Base-by-base conservation (phyloP, 164 flowering plant species). In the Magnolia officinalis region DNA sequence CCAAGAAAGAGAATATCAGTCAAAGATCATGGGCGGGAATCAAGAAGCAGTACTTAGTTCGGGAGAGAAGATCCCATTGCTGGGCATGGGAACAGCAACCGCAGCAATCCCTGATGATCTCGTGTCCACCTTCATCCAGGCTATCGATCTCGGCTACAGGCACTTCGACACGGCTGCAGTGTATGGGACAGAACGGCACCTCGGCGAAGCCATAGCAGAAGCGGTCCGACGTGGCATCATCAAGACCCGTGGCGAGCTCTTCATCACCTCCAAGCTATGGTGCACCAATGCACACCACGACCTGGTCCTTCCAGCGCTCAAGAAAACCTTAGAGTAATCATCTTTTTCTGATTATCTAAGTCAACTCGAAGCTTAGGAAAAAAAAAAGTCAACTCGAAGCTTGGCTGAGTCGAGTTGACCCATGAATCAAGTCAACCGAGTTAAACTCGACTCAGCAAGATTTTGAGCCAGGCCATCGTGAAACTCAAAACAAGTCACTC, bases 251-350 rank as follows among this genome's bases (percentile, higher is more conserved):
- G 69, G 73, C 1, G 85, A 84, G 29, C 31, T 87, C 9, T 87
- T 84, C 77, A 76, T 87, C 72, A 87, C 89, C 1, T 76, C 89
- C 31, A 85, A 87, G 75, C 51, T 87, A 23, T 81, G 85, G 85
- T 72, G 80, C 71, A 24, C 45, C 21, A 66, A 81, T 8, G 75
- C 77, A 1, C 73, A 87, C 26, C 81, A 45, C 8, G 77, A 78
- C 51, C 85, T 65, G 2, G 84, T 85, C 37, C 78, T 87, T 1
- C 84, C 88, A 0, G 85, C 85, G 8, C 77, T 87, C 26, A 72
- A 74, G 45, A 71, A 70, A 10, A 72, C 82, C 0, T 83, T 87
- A 37, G 14, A 71, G 89, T 87, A 63, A 67, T 37, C 45, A 4
- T 37, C 45, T 37, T 37, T 0, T 37, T 37, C 45, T 37, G 45